Conservation (phyloP, 768 basidiomycete genomes). For the Hygrocybe coccinea region DNA sequence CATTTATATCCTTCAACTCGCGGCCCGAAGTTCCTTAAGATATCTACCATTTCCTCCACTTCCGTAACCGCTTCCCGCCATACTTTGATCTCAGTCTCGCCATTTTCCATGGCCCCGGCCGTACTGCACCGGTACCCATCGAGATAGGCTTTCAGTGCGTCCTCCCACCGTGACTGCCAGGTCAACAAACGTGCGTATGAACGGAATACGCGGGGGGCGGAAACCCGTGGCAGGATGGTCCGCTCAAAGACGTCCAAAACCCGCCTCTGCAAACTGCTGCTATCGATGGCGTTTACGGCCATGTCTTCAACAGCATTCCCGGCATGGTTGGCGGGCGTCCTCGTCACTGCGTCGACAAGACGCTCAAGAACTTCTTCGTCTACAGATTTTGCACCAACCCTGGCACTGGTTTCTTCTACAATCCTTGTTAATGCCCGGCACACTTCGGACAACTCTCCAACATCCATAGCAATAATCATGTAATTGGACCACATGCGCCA, state of each 20-base stretch:
- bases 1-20: constrained; percentile 58
- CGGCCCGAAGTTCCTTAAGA: constrained; percentile 80
- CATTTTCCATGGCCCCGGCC: constrained; percentile 56
- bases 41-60: constrained; percentile 79
- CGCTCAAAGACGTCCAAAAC: constrained; percentile 71
- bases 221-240: constrained; percentile 77
- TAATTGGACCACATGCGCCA: constrained; percentile 99
- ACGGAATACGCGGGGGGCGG: constrained; percentile 72
- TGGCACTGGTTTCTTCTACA: constrained; percentile 65
- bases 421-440: constrained; percentile 78
- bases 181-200: constrained; percentile 78
- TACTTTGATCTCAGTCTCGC: constrained; percentile 59
- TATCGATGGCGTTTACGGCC: constrained; percentile 52
- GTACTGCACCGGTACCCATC: constrained; percentile 75
- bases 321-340: constrained; percentile 40
- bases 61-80: constrained; percentile 77
- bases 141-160: constrained; percentile 76
- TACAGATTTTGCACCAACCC: constrained; percentile 49
- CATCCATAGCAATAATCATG: constrained; percentile 88
- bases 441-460: constrained; percentile 87
- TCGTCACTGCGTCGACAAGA: constrained; percentile 81
- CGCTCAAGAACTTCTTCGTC: constrained; percentile 88
- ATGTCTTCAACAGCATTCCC: constrained; percentile 18
- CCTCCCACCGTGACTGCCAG: constrained; percentile 68
- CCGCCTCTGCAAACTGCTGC: constrained; percentile 58